Percentiles rank a stretch among this genome's conserved stretches.
phyloP scores from a whole-genome alignment of 768 basidiomycete species.

The Amanita molliuscula region DNA sequence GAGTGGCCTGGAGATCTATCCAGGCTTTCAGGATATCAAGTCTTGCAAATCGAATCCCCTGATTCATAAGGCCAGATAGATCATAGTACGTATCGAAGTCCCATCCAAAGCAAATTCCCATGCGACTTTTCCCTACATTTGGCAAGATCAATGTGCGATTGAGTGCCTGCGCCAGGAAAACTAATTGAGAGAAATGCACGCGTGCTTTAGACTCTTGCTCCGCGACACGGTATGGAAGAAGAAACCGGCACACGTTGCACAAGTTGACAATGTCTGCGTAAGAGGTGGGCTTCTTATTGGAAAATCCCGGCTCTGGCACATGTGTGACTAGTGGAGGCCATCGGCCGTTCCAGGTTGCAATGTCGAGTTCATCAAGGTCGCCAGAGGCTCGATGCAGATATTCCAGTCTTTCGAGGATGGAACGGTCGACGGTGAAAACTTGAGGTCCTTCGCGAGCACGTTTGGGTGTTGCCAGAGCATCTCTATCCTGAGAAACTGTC shows the following conservation, averaged over 20 bases:
- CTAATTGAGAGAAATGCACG: constrained; percentile 42
- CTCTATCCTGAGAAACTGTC: neutral
- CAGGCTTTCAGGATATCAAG: constrained; percentile 8
- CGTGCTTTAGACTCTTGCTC: constrained; percentile 55
- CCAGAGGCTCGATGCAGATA: constrained; percentile 12
- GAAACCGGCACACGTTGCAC: constrained; percentile 27
- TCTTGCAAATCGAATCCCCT: neutral
- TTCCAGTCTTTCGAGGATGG: constrained; percentile 17
- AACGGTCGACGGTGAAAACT: constrained; percentile 16
- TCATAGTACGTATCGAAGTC: constrained; percentile 43
- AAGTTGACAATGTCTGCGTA: neutral
- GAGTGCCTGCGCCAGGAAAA: constrained; percentile 34
- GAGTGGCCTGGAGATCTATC: constrained; percentile 10
- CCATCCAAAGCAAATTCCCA: constrained; percentile 41
- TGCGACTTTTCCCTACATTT: constrained; percentile 44
- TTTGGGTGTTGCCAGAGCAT: neutral
- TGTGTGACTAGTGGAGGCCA: constrained; percentile 26
- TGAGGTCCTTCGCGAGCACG: neutral
- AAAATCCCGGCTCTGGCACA: constrained; percentile 17
- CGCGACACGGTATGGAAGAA: constrained; percentile 37
- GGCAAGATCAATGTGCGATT: constrained; percentile 53
- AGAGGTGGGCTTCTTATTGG: neutral
- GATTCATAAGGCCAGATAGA: constrained; percentile 11
- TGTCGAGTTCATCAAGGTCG: constrained; percentile 2
- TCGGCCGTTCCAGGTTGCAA: neutral